These are phyloP conservation scores for Trypanosomatidae sp. DNA, from an alignment of 208 protist species.

Conservation along the genomic window DNA sequence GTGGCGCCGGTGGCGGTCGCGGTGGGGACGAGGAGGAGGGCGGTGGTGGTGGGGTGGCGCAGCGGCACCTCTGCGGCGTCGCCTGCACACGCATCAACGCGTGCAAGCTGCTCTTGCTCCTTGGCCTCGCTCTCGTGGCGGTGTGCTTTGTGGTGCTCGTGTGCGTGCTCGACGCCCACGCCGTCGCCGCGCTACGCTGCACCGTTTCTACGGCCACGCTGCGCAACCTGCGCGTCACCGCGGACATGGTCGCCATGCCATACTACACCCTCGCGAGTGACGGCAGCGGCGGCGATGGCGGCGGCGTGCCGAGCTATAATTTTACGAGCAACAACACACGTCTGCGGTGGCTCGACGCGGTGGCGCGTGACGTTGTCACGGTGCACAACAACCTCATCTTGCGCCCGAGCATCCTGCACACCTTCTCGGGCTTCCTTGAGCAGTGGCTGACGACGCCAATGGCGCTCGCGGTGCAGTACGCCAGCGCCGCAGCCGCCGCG, in stretches of 20 bases:
- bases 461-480: not conserved
- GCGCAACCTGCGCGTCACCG: not conserved
- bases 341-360: not conserved
- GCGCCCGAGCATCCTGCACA: too few relatives aligned
- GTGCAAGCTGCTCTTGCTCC: too few relatives aligned
- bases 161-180: not conserved
- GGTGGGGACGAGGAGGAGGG: slow-evolving; percentile 1
- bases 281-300: not conserved
- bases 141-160: not conserved
- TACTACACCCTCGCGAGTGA: not conserved
- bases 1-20: slow-evolving; percentile 5
- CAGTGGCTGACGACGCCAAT: not conserved
- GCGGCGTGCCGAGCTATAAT: not conserved
- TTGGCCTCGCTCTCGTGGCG: not conserved
- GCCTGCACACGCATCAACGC: too few relatives aligned
- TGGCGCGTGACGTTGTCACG: not conserved
- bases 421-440: not conserved
- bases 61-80: too few relatives aligned
- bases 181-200: not conserved
- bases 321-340: not conserved
- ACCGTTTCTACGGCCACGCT: not conserved
- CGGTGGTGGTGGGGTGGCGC: not conserved
- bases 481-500: not conserved
- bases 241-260: not conserved
- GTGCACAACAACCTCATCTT: not conserved